phyloP scores from a whole-genome alignment of 345 rosid species.

The Boechera divaricarpa region DNA sequence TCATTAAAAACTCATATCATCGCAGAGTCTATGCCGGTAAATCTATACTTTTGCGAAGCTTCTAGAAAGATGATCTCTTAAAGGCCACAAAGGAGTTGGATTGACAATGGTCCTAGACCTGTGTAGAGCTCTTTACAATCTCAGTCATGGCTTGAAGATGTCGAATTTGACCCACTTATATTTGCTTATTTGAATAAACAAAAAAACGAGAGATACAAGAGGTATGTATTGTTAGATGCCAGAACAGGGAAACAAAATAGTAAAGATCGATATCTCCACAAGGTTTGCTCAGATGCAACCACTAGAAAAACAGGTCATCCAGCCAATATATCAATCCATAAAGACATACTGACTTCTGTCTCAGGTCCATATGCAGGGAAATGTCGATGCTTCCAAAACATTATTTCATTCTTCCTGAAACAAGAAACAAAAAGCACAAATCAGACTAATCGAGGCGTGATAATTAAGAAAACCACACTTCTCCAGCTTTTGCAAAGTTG shows the following conservation, averaged over 20 bases:
- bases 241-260: not conserved
- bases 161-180: not conserved
- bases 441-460: not conserved
- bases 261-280: not conserved
- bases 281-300: conserved; percentile 6
- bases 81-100: not conserved
- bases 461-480: not conserved
- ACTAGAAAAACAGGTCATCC: not conserved
- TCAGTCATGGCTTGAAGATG: not conserved
- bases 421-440: not conserved
- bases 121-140: not conserved
- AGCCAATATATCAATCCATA: not conserved
- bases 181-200: not conserved
- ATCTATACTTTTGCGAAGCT: too few relatives aligned
- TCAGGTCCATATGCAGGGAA: not conserved
- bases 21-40: too few relatives aligned
- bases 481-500: not conserved
- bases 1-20: too few relatives aligned
- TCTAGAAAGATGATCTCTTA: not conserved
- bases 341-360: not conserved
- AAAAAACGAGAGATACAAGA: not conserved
- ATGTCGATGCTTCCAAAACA: conserved; percentile 6
- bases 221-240: not conserved
- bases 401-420: conserved; percentile 4
- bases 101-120: not conserved